Base-by-base conservation (phyloP, 345 rosid genomes). In the Hypericum perforatum region DNA sequence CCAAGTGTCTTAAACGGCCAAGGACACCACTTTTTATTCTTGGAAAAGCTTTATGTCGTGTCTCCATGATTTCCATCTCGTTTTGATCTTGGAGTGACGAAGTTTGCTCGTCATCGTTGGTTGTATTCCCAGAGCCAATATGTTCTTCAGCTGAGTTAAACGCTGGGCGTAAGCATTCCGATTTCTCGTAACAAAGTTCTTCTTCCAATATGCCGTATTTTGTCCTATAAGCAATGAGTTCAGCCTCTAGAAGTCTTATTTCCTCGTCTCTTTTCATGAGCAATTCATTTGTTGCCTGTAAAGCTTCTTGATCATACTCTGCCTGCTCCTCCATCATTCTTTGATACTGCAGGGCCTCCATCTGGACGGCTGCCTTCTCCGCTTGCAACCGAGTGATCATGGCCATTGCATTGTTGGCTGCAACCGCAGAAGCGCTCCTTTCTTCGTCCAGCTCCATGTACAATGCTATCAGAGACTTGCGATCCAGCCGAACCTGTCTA, bases 241-340 rank as follows among this genome's bases (percentile, higher is more conserved):
- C 92, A 52, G 63, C 76, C 78, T 75, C 88, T 52, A 82, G 60
- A 13, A 59, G 73, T 68, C 73, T 79, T 37, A 87, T 45, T 40
- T 79, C 84, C 32, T 76, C 86, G 45, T 88, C 91, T 48, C 77
- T 74, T 64, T 82, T 84, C 2, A 41, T 44, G 12, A 85, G 74
- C 57, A 79, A 59, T 52, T 69, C 73, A 10, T 59, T 74, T 42
- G 78, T 64, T 39, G 78, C 74, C 63, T 85, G 95, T 46, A 92
- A 64, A 8, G 86, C 85, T 72, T 92, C 97, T 61, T 88, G 77
- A 44, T 88, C 97, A 47, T 83, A 92, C 63, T 88, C 89, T 15
- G 94, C 94, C 70, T 88, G 89, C 67, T 92, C 98, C 63, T 92
- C 97, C 95, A 92, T 85, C 97, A 92, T 83, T 69, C 98, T 85